Conservation (phyloP, 2,329 filamentous ascomycete species). For the Calonectria pteridis region DNA sequence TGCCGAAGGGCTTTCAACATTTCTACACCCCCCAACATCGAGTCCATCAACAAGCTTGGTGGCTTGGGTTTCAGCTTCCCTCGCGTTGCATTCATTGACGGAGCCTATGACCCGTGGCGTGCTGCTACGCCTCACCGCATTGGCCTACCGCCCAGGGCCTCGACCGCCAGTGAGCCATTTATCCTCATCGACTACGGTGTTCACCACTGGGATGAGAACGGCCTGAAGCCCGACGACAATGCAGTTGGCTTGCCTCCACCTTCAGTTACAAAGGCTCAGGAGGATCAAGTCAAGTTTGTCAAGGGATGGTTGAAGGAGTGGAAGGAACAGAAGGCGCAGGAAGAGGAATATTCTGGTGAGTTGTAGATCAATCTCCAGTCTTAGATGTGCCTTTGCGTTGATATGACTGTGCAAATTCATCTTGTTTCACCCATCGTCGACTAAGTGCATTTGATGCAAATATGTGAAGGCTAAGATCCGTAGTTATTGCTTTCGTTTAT, state of each 20-base stretch:
- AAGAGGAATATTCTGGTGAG: neutral
- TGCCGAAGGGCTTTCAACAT: conserved; percentile 81
- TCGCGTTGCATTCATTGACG: conserved; percentile 81
- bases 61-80: conserved; percentile 79
- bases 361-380: conserved; percentile 4
- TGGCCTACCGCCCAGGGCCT: conserved; percentile 67
- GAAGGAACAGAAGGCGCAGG: conserved; percentile 42
- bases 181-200: conserved; percentile 80
- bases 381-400: neutral
- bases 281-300: conserved; percentile 71
- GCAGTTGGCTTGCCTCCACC: conserved; percentile 72
- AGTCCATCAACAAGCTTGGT: conserved; percentile 81
- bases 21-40: conserved; percentile 70
- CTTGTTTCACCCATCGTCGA: neutral
- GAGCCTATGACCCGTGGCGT: conserved; percentile 84
- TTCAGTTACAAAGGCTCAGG: conserved; percentile 70
- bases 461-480: neutral
- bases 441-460: neutral
- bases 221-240: conserved; percentile 66
- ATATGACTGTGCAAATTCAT: neutral
- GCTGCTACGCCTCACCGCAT: conserved; percentile 78
- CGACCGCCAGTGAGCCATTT: conserved; percentile 75
- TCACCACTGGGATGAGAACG: conserved; percentile 86
- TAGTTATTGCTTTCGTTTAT: neutral
- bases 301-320: conserved; percentile 76